A percentile compares a stretch with the other conserved stretches of the same genome.
Evolutionary conservation across 2,329 filamentous ascomycete species (phyloP).

Genomic region (Aspergillus oerlinghausenensis): DNA sequence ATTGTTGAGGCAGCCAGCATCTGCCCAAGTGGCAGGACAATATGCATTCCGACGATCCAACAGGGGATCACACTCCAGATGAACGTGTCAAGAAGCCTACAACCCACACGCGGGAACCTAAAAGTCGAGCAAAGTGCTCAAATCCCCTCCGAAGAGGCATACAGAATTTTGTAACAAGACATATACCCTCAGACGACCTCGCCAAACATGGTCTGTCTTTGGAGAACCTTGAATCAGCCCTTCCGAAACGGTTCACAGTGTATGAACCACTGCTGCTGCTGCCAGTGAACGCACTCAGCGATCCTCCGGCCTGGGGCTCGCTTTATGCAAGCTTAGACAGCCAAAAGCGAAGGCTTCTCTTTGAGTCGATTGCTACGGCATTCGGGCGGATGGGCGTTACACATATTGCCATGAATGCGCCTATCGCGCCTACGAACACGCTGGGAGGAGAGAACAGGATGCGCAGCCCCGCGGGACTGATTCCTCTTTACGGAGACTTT

Average conservation of each 20-base stretch:
- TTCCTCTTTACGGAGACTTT: slow-evolving; percentile 70
- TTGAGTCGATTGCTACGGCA: slow-evolving; percentile 35
- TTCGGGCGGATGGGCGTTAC: slow-evolving; percentile 42
- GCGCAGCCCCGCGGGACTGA: slow-evolving; percentile 66
- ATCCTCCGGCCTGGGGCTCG: slow-evolving; percentile 22
- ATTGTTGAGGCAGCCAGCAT: background rate
- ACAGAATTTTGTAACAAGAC: slow-evolving; percentile 24
- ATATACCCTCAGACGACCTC: slow-evolving; percentile 14
- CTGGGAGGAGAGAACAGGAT: slow-evolving; percentile 61
- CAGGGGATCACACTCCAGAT: background rate
- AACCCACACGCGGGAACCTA: background rate
- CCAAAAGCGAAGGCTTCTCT: slow-evolving; percentile 35
- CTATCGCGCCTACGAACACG: slow-evolving; percentile 42
- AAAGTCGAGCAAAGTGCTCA: slow-evolving; percentile 8
- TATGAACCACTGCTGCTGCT: slow-evolving; percentile 58
- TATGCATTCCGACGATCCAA: background rate
- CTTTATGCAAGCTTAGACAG: slow-evolving; percentile 25
- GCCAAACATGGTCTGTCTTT: slow-evolving; percentile 11
- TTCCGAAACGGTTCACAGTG: slow-evolving; percentile 49
- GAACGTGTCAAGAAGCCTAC: background rate
- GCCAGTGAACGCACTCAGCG: slow-evolving; percentile 43
- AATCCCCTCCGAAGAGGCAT: slow-evolving; percentile 33
- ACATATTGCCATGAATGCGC: slow-evolving; percentile 56
- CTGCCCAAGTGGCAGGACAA: background rate
- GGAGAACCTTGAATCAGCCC: slow-evolving; percentile 14